phyloP scores from a whole-genome alignment of 352 stramenopile species.

The Phytopythium boreale region DNA sequence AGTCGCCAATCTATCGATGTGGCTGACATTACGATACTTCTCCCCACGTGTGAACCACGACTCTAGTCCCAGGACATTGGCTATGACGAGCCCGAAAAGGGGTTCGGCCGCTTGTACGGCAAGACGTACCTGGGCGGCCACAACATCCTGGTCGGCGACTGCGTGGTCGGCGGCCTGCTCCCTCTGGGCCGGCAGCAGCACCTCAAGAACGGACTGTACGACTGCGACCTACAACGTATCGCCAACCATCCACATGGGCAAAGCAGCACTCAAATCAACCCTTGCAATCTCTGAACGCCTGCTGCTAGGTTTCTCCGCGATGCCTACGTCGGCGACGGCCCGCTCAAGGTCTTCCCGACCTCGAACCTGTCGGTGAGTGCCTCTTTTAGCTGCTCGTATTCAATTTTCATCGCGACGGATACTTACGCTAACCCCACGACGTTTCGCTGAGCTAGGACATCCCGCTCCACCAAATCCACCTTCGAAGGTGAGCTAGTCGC shows the following conservation, averaged over 20 bases:
- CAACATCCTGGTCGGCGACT: constrained; percentile 80
- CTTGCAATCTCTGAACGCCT: not conserved
- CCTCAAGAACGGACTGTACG: constrained; percentile 64
- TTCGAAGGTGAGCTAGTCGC: constrained; percentile 38
- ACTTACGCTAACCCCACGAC: not conserved
- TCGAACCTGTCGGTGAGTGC: constrained; percentile 57
- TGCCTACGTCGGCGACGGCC: constrained; percentile 67
- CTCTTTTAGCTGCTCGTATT: not conserved
- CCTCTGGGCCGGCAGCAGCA: constrained; percentile 77
- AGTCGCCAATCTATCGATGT: not conserved
- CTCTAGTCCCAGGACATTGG: constrained; percentile 73
- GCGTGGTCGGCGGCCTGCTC: constrained; percentile 68
- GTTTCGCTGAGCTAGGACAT: constrained; percentile 33
- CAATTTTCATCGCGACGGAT: not conserved
- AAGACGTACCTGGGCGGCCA: constrained; percentile 73
- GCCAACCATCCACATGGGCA: not conserved
- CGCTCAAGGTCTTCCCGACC: constrained; percentile 67
- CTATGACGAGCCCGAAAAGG: constrained; percentile 31
- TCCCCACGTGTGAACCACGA: not conserved
- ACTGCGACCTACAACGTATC: not conserved
- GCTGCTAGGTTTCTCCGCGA: constrained; percentile 48
- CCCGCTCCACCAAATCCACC: constrained; percentile 51
- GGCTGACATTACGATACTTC: not conserved
- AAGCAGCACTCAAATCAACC: not conserved
- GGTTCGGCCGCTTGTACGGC: constrained; percentile 71